Evolutionary conservation across 2,329 filamentous ascomycete genomes (phyloP), one percentile per base, ranked within the genome.

Genomic region (Cercospora beticola): DNA sequence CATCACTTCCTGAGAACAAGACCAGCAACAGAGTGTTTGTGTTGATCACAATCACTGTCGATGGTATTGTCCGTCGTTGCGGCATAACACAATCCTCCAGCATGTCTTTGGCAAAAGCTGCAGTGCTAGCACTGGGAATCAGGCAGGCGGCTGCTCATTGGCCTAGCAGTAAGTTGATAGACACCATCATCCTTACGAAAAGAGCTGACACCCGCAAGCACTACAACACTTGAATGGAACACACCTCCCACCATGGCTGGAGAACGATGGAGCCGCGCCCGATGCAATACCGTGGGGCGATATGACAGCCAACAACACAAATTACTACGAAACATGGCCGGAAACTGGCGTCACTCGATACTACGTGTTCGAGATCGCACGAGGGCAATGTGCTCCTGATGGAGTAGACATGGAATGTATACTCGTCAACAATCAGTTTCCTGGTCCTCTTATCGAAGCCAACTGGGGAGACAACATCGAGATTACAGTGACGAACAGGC

Each of bases 401-500:
- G 76, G 76, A 23, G 75, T 78, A 7, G 61, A 70, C 52, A 71
- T 76, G 56, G 69, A 75, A 30, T 68, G 73, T 59, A 70, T 78
- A 12, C 72, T 78, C 4, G 75, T 76, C 23, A 78, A 79, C 65
- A 74, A 74, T 18, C 73, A 77, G 23, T 78, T 76, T 54, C 78
- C 77, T 4, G 77, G 77, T 5, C 77, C 77, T n/a, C 57, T 74
- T 4, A 77, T 79, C 33, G 78, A 79, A 66, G 77, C 76, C 23
- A 78, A 78, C 62, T 78, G 75, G 71, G 78, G 76, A 56, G 78
- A 79, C 64, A 74, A 71, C 66, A 76, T 78, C 23, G 72, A 77
- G 26, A 74, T 78, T 8, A 71, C 65, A 2, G 73, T 78, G 5
- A 69, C 68, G 23, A 86, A 86, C 74, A 72, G 70, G 1, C 71